These are phyloP conservation scores for Xylaria digitata DNA, from an alignment of 2,329 filamentous ascomycete genomes.

Conservation along the genomic window DNA sequence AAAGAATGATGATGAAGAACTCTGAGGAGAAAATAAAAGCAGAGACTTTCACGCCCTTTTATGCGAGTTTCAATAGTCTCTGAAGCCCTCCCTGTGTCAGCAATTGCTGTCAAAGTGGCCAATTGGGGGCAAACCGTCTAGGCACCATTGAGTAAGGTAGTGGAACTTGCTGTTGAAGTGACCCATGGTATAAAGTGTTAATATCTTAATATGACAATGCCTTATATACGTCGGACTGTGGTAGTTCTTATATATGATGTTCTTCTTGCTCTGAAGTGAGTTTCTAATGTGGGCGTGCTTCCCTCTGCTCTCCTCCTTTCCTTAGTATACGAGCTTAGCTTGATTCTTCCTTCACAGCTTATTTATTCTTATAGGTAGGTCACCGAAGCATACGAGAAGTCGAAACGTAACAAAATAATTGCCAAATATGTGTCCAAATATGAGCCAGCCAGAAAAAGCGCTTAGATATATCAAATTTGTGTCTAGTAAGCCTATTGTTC, in stretches of 20 bases:
- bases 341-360: not conserved
- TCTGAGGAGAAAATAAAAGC: not conserved
- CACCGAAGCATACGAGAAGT: not conserved
- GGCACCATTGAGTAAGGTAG: not conserved
- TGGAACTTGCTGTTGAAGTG: constrained; percentile 34
- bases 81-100: not conserved
- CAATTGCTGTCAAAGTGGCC: constrained; percentile 28
- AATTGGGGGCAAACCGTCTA: constrained; percentile 14
- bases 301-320: not conserved
- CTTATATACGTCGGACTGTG: too few species aligned
- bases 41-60: constrained; percentile 15
- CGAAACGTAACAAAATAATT: not conserved
- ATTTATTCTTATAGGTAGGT: not conserved
- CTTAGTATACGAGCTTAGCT: not conserved
- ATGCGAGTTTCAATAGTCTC: not conserved
- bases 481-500: not conserved
- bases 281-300: not conserved
- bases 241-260: not conserved
- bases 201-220: too few species aligned
- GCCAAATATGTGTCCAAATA: not conserved
- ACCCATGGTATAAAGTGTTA: constrained; percentile 12
- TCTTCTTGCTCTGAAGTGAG: not conserved
- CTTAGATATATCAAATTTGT: too few species aligned
- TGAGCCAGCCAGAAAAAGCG: not conserved
- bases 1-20: not conserved